These are phyloP conservation scores for Coleophoma eucalyptorum DNA, from an alignment of 2,329 filamentous ascomycete species.

Conservation along the genomic window DNA sequence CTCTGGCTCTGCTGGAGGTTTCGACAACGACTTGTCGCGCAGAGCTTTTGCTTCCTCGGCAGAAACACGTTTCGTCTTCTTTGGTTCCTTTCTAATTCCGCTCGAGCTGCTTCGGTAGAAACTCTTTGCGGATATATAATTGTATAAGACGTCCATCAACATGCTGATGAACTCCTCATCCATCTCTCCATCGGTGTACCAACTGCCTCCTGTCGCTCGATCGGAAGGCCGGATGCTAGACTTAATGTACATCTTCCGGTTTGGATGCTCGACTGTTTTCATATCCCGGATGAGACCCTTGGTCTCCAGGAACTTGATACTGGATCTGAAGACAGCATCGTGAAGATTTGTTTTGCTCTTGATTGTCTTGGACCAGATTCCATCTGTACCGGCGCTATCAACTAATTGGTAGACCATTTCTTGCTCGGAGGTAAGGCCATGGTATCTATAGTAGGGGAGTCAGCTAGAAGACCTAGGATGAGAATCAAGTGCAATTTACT, in stretches of 20 bases:
- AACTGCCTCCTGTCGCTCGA: conserved; percentile 87
- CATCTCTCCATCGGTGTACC: conserved; percentile 88
- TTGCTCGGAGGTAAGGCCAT: conserved; percentile 67
- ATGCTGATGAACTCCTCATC: conserved; percentile 85
- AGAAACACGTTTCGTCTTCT: conserved; percentile 53
- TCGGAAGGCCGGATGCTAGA: conserved; percentile 79
- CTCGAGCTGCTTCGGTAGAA: conserved; percentile 53
- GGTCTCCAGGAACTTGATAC: conserved; percentile 77
- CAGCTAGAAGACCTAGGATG: neutral
- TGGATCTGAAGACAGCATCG: conserved; percentile 75
- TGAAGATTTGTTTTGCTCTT: conserved; percentile 78
- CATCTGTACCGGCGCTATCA: conserved; percentile 78
- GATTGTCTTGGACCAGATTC: conserved; percentile 88
- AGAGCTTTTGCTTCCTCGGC: conserved; percentile 31
- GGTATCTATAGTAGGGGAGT: conserved; percentile 40
- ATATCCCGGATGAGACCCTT: conserved; percentile 84
- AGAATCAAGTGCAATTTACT: conserved; percentile 37
- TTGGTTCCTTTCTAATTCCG: conserved; percentile 25
- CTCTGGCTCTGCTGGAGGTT: conserved; percentile 6
- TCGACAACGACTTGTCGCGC: conserved; percentile 16
- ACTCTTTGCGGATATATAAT: conserved; percentile 67
- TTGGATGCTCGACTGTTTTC: conserved; percentile 86
- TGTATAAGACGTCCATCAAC: conserved; percentile 69
- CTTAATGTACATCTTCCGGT: conserved; percentile 95
- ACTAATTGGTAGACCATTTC: conserved; percentile 85